Conservation (phyloP, 345 rosid species). For the Hibiscus mutabilis region DNA sequence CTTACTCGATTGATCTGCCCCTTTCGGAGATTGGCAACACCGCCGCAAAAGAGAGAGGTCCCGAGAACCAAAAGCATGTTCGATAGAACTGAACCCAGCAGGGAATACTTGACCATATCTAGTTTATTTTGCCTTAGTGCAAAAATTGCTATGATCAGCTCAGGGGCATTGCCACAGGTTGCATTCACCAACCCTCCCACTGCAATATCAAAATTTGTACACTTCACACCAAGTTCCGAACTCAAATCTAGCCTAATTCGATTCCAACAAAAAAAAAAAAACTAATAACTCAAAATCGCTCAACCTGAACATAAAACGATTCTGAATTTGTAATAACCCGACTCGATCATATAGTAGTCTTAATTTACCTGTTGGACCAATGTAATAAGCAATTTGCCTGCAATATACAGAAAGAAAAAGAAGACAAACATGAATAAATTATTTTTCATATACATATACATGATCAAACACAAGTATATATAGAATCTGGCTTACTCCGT, state of each 20-base stretch:
- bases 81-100: conserved; percentile 82
- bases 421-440: background rate
- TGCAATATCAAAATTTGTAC: conserved; percentile 17
- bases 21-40: conserved; percentile 48
- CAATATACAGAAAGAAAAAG: background rate
- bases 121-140: conserved; percentile 55
- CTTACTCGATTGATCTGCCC: conserved; percentile 78
- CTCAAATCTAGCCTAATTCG: too few species aligned
- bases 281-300: too few species aligned
- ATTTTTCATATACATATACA: background rate
- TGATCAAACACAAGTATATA: background rate
- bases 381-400: conserved; percentile 84
- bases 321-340: too few species aligned
- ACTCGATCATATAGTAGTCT: too few species aligned
- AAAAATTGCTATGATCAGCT: conserved; percentile 74
- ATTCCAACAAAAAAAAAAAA: too few species aligned
- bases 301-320: too few species aligned
- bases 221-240: too few species aligned
- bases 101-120: conserved; percentile 74
- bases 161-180: conserved; percentile 93
- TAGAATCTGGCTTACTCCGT: conserved; percentile 65
- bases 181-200: conserved; percentile 93
- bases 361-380: conserved; percentile 78
- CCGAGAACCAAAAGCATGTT: conserved; percentile 92
- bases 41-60: conserved; percentile 83